These are phyloP conservation scores for Plasmodium relictum DNA, from an alignment of 169 alveolate genomes.

Conservation along the genomic window DNA sequence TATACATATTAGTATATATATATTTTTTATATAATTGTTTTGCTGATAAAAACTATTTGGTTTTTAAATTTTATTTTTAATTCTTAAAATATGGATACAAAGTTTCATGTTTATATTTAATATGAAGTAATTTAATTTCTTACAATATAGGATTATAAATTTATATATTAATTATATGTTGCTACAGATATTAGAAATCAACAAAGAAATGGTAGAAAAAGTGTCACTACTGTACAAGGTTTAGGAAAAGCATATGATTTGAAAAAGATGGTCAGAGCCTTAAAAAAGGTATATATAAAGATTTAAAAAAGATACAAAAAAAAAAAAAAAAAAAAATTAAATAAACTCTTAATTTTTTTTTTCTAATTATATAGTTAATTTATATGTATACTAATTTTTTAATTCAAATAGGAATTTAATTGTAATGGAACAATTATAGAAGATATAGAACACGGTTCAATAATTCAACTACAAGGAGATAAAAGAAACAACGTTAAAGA, in stretches of 20 bases:
- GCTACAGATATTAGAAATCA: slow-evolving; percentile 90
- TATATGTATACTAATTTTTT: slow-evolving; percentile 3
- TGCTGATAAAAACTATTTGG: too few species aligned
- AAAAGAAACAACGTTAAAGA: slow-evolving; percentile 92
- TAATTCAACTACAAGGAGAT: slow-evolving; percentile 93
- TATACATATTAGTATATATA: too few species aligned
- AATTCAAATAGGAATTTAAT: slow-evolving; percentile 84
- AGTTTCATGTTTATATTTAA: too few species aligned
- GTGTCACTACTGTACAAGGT: slow-evolving; percentile 96
- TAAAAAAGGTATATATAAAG: slow-evolving; percentile 85
- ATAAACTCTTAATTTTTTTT: neutral
- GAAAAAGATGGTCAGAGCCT: slow-evolving; percentile 93
- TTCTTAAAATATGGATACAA: too few species aligned
- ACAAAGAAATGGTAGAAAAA: slow-evolving; percentile 95
- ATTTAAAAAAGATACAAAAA: neutral
- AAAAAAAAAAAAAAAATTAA: neutral
- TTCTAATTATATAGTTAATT: neutral
- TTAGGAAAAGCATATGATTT: slow-evolving; percentile 92
- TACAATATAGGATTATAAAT: too few species aligned
- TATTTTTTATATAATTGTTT: too few species aligned
- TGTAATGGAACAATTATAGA: slow-evolving; percentile 95
- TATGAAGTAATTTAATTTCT: too few species aligned
- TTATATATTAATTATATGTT: neutral
- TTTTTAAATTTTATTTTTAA: too few species aligned
- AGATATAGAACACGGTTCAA: slow-evolving; percentile 93